Conservation (phyloP, 768 basidiomycete genomes). For the Rhodosporidiobolus sp. region DNA sequence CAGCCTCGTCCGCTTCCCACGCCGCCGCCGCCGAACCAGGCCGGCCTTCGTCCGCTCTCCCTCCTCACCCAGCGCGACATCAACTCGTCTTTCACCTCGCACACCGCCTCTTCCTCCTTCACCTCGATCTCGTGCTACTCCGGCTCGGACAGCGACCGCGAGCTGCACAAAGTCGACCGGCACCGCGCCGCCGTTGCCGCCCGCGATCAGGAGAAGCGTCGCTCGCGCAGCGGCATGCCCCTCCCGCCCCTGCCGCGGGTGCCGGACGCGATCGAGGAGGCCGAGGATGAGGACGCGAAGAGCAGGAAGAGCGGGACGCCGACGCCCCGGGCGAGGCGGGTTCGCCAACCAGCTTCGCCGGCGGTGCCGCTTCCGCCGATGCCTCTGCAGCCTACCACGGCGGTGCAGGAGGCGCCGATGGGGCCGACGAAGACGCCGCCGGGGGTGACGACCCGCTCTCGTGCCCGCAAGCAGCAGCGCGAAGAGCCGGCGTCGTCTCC, state of each 20-base stretch:
- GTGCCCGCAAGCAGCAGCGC: not conserved
- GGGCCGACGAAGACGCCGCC: not conserved
- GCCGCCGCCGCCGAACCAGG: not conserved
- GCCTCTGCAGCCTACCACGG: not conserved
- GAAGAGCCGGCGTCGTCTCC: not conserved
- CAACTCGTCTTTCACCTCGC: not conserved
- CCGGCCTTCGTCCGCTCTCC: conserved; percentile 5
- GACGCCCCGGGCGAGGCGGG: conserved; percentile 3
- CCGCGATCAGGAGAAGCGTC: not conserved
- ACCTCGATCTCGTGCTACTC: not conserved
- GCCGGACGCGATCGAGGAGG: conserved; percentile 15
- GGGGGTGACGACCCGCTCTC: not conserved
- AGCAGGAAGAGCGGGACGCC: conserved; percentile 10
- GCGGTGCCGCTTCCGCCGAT: not conserved
- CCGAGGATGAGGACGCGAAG: conserved; percentile 23
- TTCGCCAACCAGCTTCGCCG: not conserved
- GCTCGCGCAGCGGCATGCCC: not conserved
- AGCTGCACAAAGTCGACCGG: not conserved
- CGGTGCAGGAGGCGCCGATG: too few species aligned
- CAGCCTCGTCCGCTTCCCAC: not conserved
- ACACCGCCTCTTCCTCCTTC: too few species aligned
- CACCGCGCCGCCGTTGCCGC: not conserved
- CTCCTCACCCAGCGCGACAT: conserved; percentile 27
- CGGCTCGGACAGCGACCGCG: conserved; percentile 1
- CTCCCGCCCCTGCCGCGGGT: conserved; percentile 15